phyloP scores from a whole-genome alignment of 2,329 filamentous ascomycete genomes.

The Geosmithia morbida region DNA sequence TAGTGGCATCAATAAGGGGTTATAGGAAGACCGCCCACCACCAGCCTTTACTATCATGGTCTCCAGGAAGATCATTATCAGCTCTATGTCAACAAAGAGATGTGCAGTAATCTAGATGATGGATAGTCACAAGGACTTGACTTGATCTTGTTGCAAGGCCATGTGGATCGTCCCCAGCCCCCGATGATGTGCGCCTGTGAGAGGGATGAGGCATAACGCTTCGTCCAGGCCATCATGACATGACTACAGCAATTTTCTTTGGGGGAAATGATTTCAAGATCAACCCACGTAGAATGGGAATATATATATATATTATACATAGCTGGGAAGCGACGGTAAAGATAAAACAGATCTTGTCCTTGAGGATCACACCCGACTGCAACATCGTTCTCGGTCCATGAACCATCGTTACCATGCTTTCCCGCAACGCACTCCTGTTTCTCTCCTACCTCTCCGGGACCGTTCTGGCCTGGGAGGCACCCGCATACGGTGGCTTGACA shows the following conservation, averaged over 20 bases:
- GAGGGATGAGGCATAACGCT: background rate
- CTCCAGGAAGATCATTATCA: background rate
- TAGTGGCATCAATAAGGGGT: background rate
- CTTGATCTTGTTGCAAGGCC: background rate
- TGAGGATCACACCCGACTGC: no score
- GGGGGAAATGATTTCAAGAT: no score
- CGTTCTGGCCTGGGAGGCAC: slow-evolving; percentile 13
- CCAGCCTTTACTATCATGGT: background rate
- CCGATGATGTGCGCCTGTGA: background rate
- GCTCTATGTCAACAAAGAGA: no score
- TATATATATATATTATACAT: no score
- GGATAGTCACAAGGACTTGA: background rate
- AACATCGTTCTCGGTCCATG: no score
- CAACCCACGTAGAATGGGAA: no score
- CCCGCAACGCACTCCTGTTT: background rate
- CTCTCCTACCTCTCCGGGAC: background rate
- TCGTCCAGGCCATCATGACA: background rate
- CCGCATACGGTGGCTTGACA: slow-evolving; percentile 15
- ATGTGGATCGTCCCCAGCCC: background rate
- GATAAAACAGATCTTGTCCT: no score
- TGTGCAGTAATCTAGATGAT: background rate
- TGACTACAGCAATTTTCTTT: background rate
- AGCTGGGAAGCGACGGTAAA: no score
- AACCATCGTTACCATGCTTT: background rate
- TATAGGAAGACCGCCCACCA: background rate